These are phyloP conservation scores for Blastomyces silverae DNA, from an alignment of 2,329 filamentous ascomycete genomes.

Conservation along the genomic window DNA sequence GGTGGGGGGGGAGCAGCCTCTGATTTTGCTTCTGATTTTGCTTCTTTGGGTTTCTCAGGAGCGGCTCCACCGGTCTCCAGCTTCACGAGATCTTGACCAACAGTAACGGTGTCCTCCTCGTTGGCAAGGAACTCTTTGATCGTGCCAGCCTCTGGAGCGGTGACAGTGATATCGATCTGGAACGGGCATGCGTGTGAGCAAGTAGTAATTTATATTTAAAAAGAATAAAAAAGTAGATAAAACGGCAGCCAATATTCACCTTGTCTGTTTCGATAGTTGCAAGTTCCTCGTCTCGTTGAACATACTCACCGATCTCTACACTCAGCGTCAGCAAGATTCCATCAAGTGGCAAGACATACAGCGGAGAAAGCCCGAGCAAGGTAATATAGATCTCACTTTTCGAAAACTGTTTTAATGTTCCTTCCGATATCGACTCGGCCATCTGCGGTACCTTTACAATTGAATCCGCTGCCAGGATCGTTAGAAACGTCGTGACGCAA, in stretches of 20 bases:
- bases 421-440: constrained; percentile 98
- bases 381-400: constrained; percentile 52
- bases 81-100: constrained; percentile 84
- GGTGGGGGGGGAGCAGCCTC: constrained; percentile 23
- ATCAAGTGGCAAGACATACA: background rate
- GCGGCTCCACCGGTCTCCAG: constrained; percentile 65
- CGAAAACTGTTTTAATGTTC: constrained; percentile 89
- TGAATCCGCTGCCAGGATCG: constrained; percentile 56
- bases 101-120: constrained; percentile 91
- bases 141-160: constrained; percentile 80
- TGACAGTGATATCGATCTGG: constrained; percentile 93
- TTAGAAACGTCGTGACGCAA: constrained; percentile 18
- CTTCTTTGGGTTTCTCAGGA: constrained; percentile 44
- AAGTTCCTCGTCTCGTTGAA: constrained; percentile 95
- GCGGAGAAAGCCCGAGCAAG: constrained; percentile 13
- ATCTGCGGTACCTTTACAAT: constrained; percentile 93
- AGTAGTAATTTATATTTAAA: background rate
- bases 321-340: constrained; percentile 4
- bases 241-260: constrained; percentile 43
- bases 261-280: constrained; percentile 99
- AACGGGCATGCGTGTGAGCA: constrained; percentile 9
- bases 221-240: constrained; percentile 1
- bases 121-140: constrained; percentile 87
- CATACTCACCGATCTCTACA: constrained; percentile 76
- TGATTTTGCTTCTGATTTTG: constrained; percentile 27